Base-by-base conservation (phyloP, 352 stramenopile genomes). In the Phytopythium oedochilum region DNA sequence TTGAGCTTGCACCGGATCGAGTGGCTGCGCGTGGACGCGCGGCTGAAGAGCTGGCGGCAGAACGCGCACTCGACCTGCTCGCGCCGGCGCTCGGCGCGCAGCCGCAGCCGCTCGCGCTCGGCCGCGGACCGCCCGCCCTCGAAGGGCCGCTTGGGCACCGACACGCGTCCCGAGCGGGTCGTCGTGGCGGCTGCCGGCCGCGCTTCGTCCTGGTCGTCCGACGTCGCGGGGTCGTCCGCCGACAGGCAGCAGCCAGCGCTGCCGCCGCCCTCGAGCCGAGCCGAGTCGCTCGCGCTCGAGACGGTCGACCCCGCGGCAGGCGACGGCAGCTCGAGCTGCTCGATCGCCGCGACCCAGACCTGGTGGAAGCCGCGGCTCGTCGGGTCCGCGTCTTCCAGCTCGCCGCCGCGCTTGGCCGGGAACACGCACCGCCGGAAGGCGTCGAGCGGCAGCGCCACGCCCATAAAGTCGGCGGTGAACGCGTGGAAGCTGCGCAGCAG, bases 21-120 rank as follows among this genome's bases (percentile, higher is more conserved):
- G 43, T 49, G 43, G 43, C 43, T 31, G 43, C 43, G 43, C 43
- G 34, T 49, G 43, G 23, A 49, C 15, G 43, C 43, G 43, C 43
- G 43, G 23, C 23, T 49, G 23, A 49, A 28, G 12, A 49, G 14
- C 43, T 49, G 43, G 23, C 35, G 43, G 43, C 43, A 49, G 43
- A 49, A 49, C 43, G 34, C 43, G 43, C 43, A 49, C 25, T 29
- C 43, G 25, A 49, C 25, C 4, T 35, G 23, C 43, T 49, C 10
- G 23, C 43, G 43, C 7, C 43, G 43, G 17, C 43, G 43, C 43
- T 49, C 43, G 11, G 43, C 25, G 25, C 43, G 43, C 15, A 42
- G 35, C 9, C 35, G 35, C 35, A 42, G 17, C 3, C 35, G 35
- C 35, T 49, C 43, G 15, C n/a, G n/a, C n/a, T n/a, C n/a, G n/a